Evolutionary conservation across 2,329 filamentous ascomycete genomes (phyloP), one percentile per base, ranked within the genome.

Genomic region (Curvularia verruculosa): DNA sequence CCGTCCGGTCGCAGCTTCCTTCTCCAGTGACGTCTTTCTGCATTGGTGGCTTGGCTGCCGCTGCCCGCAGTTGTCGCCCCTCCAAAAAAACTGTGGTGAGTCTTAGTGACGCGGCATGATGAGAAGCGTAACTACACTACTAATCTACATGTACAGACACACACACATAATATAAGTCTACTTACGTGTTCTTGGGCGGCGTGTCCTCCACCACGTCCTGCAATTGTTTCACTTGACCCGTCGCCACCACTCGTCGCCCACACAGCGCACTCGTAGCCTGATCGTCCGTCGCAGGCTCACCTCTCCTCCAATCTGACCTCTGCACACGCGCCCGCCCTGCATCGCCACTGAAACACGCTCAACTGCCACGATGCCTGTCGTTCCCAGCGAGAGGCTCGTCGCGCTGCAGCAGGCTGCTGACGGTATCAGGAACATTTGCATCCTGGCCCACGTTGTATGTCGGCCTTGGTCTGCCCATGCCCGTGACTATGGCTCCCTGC

Each of bases 331-430:
- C 34, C 28, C 19, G 34, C 34, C 43, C 61, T 24, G 37, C 19
- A 26, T 29, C 26, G 26, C 31, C n/a, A 46, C 31, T 29, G 50
- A 37, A 44, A 37, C 31, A 52, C 44, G 28, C 45, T n/a, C 23
- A 29, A 50, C 23, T 46, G 40, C 47, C 54, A 56, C 29, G 15
- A 99, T 99, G 95, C 94, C 95, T 64, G 88, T 97, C 65, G 92
- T 99, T 66, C 89, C 87, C 63, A 87, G 93, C 63, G 91, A 97
- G 67, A 93, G 96, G 83, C 86, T 99, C 73, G 90, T 95, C 67
- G 86, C 88, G 78, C 87, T 99, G 68, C 95, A 99, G 82, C 87
- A 87, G 76, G 89, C 93, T 75, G 87, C 92, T 68, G 87, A 93
- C 65, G 90, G 93, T 78, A 89, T 99, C 75, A 87, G 95, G 82